These are phyloP conservation scores for Kwoniella shivajii DNA, from an alignment of 1,284 basidiomycete genomes.

Conservation along the genomic window DNA sequence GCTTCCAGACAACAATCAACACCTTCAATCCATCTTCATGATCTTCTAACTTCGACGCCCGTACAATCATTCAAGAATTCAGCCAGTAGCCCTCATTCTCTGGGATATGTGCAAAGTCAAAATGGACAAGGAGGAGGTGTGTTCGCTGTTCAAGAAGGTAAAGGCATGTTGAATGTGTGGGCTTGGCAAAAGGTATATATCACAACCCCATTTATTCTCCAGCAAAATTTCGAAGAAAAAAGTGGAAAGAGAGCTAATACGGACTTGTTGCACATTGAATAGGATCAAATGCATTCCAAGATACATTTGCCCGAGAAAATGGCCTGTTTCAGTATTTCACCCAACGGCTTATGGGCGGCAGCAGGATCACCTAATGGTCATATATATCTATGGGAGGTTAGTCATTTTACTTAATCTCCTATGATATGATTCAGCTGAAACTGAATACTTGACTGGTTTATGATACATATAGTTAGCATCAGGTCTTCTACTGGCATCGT, in stretches of 20 bases:
- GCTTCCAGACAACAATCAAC: conserved; percentile 30
- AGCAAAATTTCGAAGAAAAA: not conserved
- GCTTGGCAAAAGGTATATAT: conserved; percentile 55
- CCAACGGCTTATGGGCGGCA: conserved; percentile 73
- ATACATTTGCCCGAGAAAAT: conserved; percentile 88
- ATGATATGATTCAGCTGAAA: not conserved
- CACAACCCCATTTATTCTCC: not conserved
- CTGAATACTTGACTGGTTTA: conserved; percentile 14
- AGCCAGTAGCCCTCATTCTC: conserved; percentile 34
- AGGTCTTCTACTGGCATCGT: conserved; percentile 82
- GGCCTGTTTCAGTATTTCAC: conserved; percentile 74
- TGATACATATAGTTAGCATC: no score
- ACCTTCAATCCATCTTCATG: conserved; percentile 53
- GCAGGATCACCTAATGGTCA: conserved; percentile 86
- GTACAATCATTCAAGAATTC: conserved; percentile 55
- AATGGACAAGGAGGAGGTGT: conserved; percentile 51
- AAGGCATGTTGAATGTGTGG: conserved; percentile 54
- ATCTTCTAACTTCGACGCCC: conserved; percentile 47
- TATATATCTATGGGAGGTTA: conserved; percentile 92
- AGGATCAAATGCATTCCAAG: conserved; percentile 86
- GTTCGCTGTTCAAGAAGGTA: conserved; percentile 55
- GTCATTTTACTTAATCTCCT: conserved; percentile 41
- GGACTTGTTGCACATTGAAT: not conserved
- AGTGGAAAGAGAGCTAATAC: no score
- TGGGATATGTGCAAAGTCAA: conserved; percentile 40